Evolutionary conservation across 495 filamentous ascomycete genomes (phyloP), one percentile per base, ranked within the genome.

Genomic region (Penicillium taxi): DNA sequence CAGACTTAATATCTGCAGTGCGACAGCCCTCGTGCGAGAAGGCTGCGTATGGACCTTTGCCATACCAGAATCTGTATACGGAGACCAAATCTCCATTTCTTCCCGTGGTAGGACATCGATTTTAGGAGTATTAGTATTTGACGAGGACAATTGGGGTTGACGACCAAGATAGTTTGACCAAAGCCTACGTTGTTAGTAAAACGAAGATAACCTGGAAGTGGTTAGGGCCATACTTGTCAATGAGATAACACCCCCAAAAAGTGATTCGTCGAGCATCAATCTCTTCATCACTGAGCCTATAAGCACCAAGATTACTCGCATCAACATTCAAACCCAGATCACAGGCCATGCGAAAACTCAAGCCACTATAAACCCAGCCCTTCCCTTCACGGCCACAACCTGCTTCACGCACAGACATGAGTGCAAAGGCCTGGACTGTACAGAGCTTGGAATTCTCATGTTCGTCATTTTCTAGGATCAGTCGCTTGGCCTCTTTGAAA

Each of bases 161-260:
- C 91, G 82, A 27, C 91, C 91, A 19, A 96, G 79, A 46, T 98
- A 98, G 59, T 96, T 96, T 17, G 87, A 94, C 93, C 93, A 96
- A 62, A 86, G 93, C 52, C 80, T 83, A 37, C 4, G 11, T 39
- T 4, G 7, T 29, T 19, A 9, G 26, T n/a, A 9, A 29, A 6
- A 9, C 2, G 15, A 16, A 16, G 19, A 21, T 3, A 7, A 8
- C 21, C 11, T 14, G 7, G 15, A 18, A 45, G 32, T 12, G 24
- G 11, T 12, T 6, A 22, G 6, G 2, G 13, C 56, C 73, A 38
- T 51, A 84, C 77, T 96, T 96, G 64, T 98, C 91, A 53, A 98
- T 94, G 16, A 95, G 64, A 61, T 91, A 96, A 55, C 88, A 96
- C n/a, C 91, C 91, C 91, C 91, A 98, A 48, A 96, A 95, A 0